Base-by-base conservation (phyloP, 2,329 filamentous ascomycete genomes). In the Pseudogymnoascus sp. region DNA sequence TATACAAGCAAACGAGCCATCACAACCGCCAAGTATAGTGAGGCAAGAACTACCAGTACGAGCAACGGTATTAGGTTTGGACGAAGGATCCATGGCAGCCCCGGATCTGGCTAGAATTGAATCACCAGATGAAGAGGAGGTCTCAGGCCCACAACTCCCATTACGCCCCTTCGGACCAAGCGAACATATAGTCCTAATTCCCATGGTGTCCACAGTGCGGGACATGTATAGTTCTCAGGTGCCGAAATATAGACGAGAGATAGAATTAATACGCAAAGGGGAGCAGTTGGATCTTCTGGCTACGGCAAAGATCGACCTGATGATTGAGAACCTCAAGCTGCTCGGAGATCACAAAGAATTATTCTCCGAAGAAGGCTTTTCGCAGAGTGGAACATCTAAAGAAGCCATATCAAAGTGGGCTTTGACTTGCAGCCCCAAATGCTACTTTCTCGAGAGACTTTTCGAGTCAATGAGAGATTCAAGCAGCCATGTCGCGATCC, bases 291-390 rank as follows among this genome's bases (percentile, higher is more conserved):
- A 77, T 6, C 65, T 73, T 1, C 67, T 68, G 1, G 67, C 81
- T 1, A 71, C 81, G 5, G 69, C 73, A 11, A 79, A 76, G 60
- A 77, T 88, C 7, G 78, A 85, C 65, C 69, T 73, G 5, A 74
- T 87, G 65, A 77, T 88, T 44, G 73, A 76, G 18, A 74, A 74
- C 37, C 75, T 88, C 8, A 74, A 79, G 44, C 79, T 82, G 62
- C 73, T 85, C 18, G 85, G 83, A 69, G 83, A 86, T 68, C 79
- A 84, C 40, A 84, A 83, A 3, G 79, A 80, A 4, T 79, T 82
- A 37, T 72, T 80, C 40, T 73, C 80, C 23, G 78, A 78, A n/a
- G 74, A 80, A 6, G 69, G 73, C 2, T 69, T 77, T 16, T 67
- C 68, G 12, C 70, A 73, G 61, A 62, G 40, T 11, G 73, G 83